These are phyloP conservation scores for Podospora anserina DNA, from an alignment of 495 filamentous ascomycete genomes.

Conservation along the genomic window DNA sequence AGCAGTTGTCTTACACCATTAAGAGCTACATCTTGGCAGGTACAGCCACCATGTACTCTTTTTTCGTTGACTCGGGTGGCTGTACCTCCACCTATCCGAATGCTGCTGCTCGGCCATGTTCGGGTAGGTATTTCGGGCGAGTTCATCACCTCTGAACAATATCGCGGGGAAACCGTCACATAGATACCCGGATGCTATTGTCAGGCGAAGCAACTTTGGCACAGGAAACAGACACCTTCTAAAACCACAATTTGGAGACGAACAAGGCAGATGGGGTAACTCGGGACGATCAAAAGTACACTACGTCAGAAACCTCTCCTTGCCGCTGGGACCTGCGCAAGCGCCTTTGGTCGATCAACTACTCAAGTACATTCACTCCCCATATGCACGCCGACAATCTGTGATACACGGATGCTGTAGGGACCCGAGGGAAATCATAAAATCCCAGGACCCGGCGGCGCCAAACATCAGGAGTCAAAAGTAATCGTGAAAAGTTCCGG, in stretches of 20 bases:
- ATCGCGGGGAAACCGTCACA: background rate
- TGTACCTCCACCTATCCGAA: too few species aligned
- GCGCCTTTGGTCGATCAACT: slow-evolving; percentile 18
- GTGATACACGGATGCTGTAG: slow-evolving; percentile 15
- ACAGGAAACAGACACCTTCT: background rate
- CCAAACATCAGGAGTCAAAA: background rate
- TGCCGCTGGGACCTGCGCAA: slow-evolving; percentile 10
- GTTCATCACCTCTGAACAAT: background rate
- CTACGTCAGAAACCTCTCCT: background rate
- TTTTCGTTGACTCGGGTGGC: too few species aligned
- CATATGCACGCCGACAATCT: slow-evolving; percentile 17
- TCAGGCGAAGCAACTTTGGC: background rate
- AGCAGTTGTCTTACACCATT: background rate
- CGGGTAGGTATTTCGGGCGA: background rate
- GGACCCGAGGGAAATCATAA: background rate
- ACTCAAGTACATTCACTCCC: background rate
- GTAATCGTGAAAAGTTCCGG: background rate
- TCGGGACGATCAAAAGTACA: slow-evolving; percentile 1
- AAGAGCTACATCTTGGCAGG: background rate
- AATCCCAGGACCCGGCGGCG: background rate
- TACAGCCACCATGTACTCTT: background rate
- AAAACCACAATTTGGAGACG: background rate
- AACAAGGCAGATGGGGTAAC: slow-evolving; percentile 3
- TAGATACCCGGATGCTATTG: background rate
- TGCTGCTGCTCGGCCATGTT: background rate